Conservation (phyloP, 306 rosid genomes). For the Pterocarpus santalinus region DNA sequence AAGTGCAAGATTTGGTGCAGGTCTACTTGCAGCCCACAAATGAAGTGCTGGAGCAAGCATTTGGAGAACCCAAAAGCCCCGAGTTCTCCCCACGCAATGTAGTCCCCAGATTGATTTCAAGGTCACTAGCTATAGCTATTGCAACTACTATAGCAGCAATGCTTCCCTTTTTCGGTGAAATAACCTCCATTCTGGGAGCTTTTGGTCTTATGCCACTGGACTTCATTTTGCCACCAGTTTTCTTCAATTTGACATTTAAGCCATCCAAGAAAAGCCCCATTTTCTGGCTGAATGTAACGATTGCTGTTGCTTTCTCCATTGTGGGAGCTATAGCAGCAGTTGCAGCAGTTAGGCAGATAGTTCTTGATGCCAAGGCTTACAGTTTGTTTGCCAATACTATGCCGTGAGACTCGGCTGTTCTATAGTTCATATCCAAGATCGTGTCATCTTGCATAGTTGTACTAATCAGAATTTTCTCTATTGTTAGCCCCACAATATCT, state of each 20-base stretch:
- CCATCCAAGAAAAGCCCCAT: slow-evolving; percentile 54
- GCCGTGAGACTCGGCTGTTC: too few relatives aligned
- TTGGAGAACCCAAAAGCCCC: slow-evolving; percentile 49
- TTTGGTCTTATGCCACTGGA: slow-evolving; percentile 76
- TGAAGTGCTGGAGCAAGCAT: slow-evolving; percentile 59
- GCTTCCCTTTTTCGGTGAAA: slow-evolving; percentile 76
- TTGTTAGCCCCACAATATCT: not conserved
- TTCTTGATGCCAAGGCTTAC: slow-evolving; percentile 64
- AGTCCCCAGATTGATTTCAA: slow-evolving; percentile 54
- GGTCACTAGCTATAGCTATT: slow-evolving; percentile 48
- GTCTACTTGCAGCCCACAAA: slow-evolving; percentile 69
- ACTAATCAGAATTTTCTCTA: not conserved
- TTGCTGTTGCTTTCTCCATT: slow-evolving; percentile 53
- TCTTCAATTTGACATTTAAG: slow-evolving; percentile 67
- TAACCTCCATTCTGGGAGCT: slow-evolving; percentile 64
- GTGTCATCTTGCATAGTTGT: not conserved
- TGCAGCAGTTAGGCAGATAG: slow-evolving; percentile 65
- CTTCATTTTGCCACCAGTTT: slow-evolving; percentile 63
- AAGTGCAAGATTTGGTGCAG: slow-evolving; percentile 33
- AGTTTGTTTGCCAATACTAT: slow-evolving; percentile 56
- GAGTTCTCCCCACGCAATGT: slow-evolving; percentile 59
- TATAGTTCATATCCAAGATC: not conserved
- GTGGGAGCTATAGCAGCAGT: slow-evolving; percentile 58
- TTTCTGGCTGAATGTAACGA: slow-evolving; percentile 56
- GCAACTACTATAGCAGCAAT: slow-evolving; percentile 64